Evolutionary conservation across 2,329 filamentous ascomycete species (phyloP).

Genomic region (Thelonectria rubi): DNA sequence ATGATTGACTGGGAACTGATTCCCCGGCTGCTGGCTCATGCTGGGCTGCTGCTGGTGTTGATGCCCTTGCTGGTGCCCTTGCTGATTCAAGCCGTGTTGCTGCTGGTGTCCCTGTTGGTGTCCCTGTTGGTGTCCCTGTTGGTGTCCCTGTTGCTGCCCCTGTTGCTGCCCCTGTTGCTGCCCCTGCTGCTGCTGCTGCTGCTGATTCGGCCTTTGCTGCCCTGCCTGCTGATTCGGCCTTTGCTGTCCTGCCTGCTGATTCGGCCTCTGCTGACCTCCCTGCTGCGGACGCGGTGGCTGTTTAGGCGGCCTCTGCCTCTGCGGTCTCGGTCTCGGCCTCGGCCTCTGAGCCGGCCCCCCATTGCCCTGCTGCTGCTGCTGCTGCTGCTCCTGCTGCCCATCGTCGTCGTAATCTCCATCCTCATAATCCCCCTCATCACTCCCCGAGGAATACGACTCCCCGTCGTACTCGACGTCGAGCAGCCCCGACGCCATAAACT

Average conservation of each 20-base stretch:
- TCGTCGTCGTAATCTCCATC: constrained; percentile 7
- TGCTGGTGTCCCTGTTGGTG: background rate
- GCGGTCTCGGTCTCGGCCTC: background rate
- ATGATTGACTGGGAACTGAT: too few species aligned
- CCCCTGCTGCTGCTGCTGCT: background rate
- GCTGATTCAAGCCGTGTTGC: background rate
- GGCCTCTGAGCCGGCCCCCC: background rate
- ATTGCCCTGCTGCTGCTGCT: background rate
- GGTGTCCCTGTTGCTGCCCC: background rate
- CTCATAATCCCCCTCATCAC: constrained; percentile 19
- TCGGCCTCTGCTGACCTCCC: background rate
- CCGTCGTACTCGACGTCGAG: constrained; percentile 9
- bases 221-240: background rate
- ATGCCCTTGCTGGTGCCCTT: background rate
- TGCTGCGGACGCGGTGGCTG: background rate
- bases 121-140: background rate
- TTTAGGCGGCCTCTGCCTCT: background rate
- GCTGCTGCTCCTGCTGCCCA: constrained; percentile 19
- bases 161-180: background rate
- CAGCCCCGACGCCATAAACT: constrained; percentile 24
- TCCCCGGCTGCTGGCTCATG: too few species aligned
- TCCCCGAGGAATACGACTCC: constrained; percentile 15
- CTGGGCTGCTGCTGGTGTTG: background rate
- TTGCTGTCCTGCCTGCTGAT: background rate
- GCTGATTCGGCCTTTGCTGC: constrained; percentile 2